Percentiles rank a stretch among this genome's conserved stretches.
These are phyloP conservation scores for Nothophytophthora sp. DNA, from an alignment of 352 stramenopile species.

Conservation along the genomic window DNA sequence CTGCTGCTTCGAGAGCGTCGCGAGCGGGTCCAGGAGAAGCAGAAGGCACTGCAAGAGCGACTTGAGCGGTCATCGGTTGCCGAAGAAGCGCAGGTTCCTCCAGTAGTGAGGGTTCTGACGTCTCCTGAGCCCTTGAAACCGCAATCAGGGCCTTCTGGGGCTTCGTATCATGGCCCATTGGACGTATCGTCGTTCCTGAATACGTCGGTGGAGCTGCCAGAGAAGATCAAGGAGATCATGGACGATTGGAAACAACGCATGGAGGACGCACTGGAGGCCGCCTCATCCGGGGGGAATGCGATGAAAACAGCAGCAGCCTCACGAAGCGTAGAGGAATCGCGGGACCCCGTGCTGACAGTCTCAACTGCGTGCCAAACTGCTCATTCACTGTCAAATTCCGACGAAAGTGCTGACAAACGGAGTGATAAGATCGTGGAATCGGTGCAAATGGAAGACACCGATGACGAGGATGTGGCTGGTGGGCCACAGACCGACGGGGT, in stretches of 20 bases:
- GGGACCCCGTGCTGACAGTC: neutral
- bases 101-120: neutral
- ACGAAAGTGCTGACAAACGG: neutral
- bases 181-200: slow-evolving; percentile 60
- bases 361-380: neutral
- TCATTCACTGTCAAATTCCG: neutral
- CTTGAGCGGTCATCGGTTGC: slow-evolving; percentile 25
- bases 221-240: slow-evolving; percentile 60
- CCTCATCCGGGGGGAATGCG: neutral
- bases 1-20: slow-evolving; percentile 56
- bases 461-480: neutral
- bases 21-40: slow-evolving; percentile 63
- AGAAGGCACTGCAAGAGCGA: slow-evolving; percentile 45
- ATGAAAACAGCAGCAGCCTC: neutral
- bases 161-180: too few species aligned
- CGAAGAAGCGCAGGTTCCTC: neutral
- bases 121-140: neutral
- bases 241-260: slow-evolving; percentile 64
- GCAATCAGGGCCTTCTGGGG: too few species aligned
- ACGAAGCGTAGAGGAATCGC: neutral
- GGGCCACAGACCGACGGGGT: neutral
- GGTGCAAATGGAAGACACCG: neutral
- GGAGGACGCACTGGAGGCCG: slow-evolving; percentile 33
- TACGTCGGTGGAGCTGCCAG: slow-evolving; percentile 55
- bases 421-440: neutral